Evolutionary conservation across 2,329 filamentous ascomycete genomes (phyloP).

Genomic region (Ploettnerulaceae sp.): DNA sequence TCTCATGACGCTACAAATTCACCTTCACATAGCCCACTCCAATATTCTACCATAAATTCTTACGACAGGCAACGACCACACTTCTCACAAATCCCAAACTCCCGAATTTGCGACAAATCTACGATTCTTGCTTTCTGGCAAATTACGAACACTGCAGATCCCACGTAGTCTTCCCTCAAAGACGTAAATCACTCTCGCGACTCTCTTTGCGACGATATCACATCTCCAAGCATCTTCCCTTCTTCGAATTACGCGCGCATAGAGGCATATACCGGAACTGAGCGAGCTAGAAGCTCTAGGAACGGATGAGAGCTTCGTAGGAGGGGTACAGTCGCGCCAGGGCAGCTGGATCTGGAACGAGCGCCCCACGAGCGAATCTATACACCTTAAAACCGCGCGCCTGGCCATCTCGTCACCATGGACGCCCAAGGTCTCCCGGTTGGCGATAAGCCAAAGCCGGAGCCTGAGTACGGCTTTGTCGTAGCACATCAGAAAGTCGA

Average conservation of each 20-base stretch:
- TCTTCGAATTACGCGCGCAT: slow-evolving; percentile 1
- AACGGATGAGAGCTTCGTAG: slow-evolving; percentile 26
- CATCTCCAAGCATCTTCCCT: background rate
- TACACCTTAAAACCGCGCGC: slow-evolving; percentile 7
- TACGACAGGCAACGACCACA: slow-evolving; percentile 1
- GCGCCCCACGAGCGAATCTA: slow-evolving; percentile 4
- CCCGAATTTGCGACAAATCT: background rate
- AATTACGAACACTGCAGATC: background rate
- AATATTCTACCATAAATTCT: background rate
- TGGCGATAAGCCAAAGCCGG: slow-evolving; percentile 5
- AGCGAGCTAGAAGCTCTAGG: slow-evolving; percentile 19
- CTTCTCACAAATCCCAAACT: slow-evolving; percentile 6
- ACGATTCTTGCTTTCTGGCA: background rate
- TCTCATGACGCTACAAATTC: background rate
- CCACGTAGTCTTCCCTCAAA: too few relatives aligned
- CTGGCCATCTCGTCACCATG: slow-evolving; percentile 24
- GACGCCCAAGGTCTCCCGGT: slow-evolving; percentile 18
- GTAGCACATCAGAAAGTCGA: slow-evolving; percentile 83
- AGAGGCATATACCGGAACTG: slow-evolving; percentile 1
- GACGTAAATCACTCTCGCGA: background rate
- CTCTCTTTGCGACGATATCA: background rate
- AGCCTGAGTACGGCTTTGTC: slow-evolving; percentile 36
- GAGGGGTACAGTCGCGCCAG: slow-evolving; percentile 21
- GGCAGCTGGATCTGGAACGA: slow-evolving; percentile 21
- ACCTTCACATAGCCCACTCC: background rate